These are phyloP conservation scores for Tritrichomonas foetus DNA, from an alignment of 208 protist genomes.

Conservation along the genomic window DNA sequence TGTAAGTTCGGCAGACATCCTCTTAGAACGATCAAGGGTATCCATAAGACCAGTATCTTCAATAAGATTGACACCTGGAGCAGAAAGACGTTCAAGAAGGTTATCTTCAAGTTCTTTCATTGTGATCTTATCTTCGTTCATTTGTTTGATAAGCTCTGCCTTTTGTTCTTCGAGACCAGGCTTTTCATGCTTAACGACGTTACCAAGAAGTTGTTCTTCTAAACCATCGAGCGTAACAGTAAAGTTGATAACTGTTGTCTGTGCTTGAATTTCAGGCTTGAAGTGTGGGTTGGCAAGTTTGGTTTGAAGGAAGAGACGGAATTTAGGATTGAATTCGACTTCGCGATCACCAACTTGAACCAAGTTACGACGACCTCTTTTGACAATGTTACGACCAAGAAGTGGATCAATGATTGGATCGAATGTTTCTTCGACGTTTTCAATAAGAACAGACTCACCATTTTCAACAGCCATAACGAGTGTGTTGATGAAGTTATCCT, in stretches of 20 bases:
- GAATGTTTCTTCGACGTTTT: slow-evolving; percentile 85
- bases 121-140: slow-evolving; percentile 96
- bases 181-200: slow-evolving; percentile 90
- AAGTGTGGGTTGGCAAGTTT: slow-evolving; percentile 96
- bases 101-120: slow-evolving; percentile 90
- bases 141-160: slow-evolving; percentile 78
- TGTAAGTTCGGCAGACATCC: slow-evolving; percentile 80
- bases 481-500: slow-evolving; percentile 71
- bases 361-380: slow-evolving; percentile 70
- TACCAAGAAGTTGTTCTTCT: slow-evolving; percentile 93
- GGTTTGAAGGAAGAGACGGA: slow-evolving; percentile 90
- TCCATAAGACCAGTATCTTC: slow-evolving; percentile 19
- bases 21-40: slow-evolving; percentile 78
- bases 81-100: slow-evolving; percentile 76
- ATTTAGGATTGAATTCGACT: slow-evolving; percentile 75
- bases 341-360: slow-evolving; percentile 1
- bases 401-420: slow-evolving; percentile 92
- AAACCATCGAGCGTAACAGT: slow-evolving; percentile 92
- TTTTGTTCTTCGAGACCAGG: slow-evolving; percentile 91
- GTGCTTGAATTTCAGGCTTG: slow-evolving; percentile 92
- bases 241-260: slow-evolving; percentile 98
- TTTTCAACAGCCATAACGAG: slow-evolving; percentile 62
- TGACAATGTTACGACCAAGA: slow-evolving; percentile 78
- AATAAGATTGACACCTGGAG: not conserved
- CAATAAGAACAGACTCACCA: slow-evolving; percentile 73